A percentile compares a stretch with the other conserved stretches of the same genome.
phyloP scores from a whole-genome alignment of 495 filamentous ascomycete genomes.

The Penicillium bialowiezense region DNA sequence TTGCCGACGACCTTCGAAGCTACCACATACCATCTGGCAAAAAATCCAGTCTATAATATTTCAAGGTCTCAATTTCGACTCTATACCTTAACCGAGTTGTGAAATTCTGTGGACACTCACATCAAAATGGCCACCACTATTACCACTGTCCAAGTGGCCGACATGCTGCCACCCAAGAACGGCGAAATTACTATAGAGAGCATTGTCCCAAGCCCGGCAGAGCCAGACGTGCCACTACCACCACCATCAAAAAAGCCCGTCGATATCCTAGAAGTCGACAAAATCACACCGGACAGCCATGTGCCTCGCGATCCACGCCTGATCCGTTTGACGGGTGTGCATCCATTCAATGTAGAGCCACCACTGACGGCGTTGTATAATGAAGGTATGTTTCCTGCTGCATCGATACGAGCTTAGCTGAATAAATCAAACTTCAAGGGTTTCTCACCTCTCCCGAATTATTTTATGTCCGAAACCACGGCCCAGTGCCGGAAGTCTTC shows the following conservation, averaged over 20 bases:
- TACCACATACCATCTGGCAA: too few species aligned
- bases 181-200: constrained; percentile 28
- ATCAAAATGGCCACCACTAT: constrained; percentile 29
- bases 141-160: constrained; percentile 20
- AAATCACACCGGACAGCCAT: constrained; percentile 80
- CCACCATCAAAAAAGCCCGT: constrained; percentile 62
- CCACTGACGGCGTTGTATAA: constrained; percentile 78
- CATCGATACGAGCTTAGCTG: neutral
- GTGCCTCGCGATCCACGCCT: constrained; percentile 84
- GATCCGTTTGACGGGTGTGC: constrained; percentile 84
- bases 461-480: constrained; percentile 96
- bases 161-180: constrained; percentile 20
- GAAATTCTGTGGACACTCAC: too few species aligned
- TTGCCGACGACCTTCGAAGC: too few species aligned
- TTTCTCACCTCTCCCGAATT: constrained; percentile 91
- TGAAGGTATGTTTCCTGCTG: constrained; percentile 48
- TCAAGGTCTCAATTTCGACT: too few species aligned
- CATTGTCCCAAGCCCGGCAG: constrained; percentile 19
- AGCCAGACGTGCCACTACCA: constrained; percentile 62
- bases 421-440: constrained; percentile 31
- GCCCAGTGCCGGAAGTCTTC: constrained; percentile 73
- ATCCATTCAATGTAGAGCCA: constrained; percentile 93
- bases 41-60: too few species aligned
- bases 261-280: constrained; percentile 68
- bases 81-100: too few species aligned